A percentile compares a stretch with the other conserved stretches of the same genome.
Evolutionary conservation across 2,329 filamentous ascomycete genomes (phyloP).

Genomic region (Penicillium sp.): DNA sequence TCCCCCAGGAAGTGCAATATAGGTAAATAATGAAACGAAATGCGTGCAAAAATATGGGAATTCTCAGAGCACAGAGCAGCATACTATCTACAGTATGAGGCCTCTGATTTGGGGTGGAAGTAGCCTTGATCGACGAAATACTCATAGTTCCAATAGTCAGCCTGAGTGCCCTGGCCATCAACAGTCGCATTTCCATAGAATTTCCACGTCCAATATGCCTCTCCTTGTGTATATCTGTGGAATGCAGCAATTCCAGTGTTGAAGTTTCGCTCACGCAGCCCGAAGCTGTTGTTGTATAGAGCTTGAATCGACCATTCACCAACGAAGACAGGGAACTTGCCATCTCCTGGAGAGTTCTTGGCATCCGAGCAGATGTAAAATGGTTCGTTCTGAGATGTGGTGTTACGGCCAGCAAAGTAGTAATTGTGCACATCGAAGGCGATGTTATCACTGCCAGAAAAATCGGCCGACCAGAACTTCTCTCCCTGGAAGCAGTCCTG

Average conservation of each 20-base stretch:
- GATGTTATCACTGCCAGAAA: slow-evolving; percentile 9
- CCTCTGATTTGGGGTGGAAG: slow-evolving; percentile 9
- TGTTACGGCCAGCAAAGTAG: slow-evolving; percentile 12
- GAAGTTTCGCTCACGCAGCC: slow-evolving; percentile 12
- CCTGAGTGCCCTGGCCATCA: slow-evolving; percentile 12
- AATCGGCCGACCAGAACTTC: slow-evolving; percentile 13
- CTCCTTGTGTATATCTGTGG: slow-evolving; percentile 13
- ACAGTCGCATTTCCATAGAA: slow-evolving; percentile 13
- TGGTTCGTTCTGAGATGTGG: slow-evolving; percentile 9
- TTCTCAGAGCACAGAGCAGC: too few relatives aligned
- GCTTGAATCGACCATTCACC: slow-evolving; percentile 23
- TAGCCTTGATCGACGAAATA: slow-evolving; percentile 4
- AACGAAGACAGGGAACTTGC: slow-evolving; percentile 19
- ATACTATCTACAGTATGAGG: background rate
- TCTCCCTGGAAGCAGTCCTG: slow-evolving; percentile 21
- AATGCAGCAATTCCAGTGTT: slow-evolving; percentile 12
- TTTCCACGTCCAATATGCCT: slow-evolving; percentile 16
- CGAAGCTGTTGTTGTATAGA: slow-evolving; percentile 16
- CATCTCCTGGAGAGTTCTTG: slow-evolving; percentile 4
- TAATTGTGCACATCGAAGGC: slow-evolving; percentile 21
- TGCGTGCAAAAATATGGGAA: too few relatives aligned
- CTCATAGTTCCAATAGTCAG: slow-evolving; percentile 16
- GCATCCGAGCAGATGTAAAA: slow-evolving; percentile 12
- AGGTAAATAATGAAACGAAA: background rate
- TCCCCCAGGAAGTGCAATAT: background rate